Conservation (phyloP, 768 basidiomycete genomes). For the Botryobasidium botryosum region DNA sequence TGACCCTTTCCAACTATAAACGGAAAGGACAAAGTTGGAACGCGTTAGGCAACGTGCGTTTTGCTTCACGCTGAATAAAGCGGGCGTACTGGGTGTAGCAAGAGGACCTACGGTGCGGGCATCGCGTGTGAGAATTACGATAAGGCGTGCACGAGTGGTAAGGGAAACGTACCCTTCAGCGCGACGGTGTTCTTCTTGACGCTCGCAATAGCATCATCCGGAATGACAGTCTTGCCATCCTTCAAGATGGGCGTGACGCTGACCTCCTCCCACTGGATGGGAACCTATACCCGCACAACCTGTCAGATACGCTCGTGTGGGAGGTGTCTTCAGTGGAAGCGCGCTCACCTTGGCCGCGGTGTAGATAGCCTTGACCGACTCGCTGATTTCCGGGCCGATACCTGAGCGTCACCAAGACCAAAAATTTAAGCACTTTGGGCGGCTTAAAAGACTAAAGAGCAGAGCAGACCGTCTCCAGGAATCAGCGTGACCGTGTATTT, state of each 20-base stretch:
- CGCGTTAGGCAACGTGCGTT: constrained; percentile 12
- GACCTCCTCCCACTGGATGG: constrained; percentile 99
- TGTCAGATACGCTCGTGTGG: not conserved
- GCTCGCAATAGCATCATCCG: constrained; percentile 74
- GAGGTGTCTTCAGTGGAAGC: not conserved
- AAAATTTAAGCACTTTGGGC: not conserved
- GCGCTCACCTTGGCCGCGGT: constrained; percentile 54
- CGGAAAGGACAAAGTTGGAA: not conserved
- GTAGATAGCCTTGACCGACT: constrained; percentile 91
- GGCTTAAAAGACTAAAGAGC: constrained; percentile 5
- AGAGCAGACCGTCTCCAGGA: constrained; percentile 74
- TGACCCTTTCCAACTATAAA: constrained; percentile 88
- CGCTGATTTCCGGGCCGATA: constrained; percentile 96
- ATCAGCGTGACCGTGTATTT: constrained; percentile 95
- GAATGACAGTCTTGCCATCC: constrained; percentile 93
- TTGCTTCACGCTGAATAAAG: not conserved
- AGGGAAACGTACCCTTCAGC: constrained; percentile 57
- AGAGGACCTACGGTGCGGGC: constrained; percentile 49
- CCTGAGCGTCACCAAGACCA: constrained; percentile 30
- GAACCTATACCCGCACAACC: constrained; percentile 41
- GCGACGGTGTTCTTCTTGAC: constrained; percentile 97
- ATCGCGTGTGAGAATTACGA: not conserved
- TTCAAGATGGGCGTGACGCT: constrained; percentile 87
- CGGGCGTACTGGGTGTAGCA: constrained; percentile 80
- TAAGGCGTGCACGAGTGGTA: not conserved